A percentile compares a stretch with the other conserved stretches of the same genome.
These are phyloP conservation scores for Brettanomyces naardenensis DNA, from an alignment of 805 yeast species.

Conservation along the genomic window DNA sequence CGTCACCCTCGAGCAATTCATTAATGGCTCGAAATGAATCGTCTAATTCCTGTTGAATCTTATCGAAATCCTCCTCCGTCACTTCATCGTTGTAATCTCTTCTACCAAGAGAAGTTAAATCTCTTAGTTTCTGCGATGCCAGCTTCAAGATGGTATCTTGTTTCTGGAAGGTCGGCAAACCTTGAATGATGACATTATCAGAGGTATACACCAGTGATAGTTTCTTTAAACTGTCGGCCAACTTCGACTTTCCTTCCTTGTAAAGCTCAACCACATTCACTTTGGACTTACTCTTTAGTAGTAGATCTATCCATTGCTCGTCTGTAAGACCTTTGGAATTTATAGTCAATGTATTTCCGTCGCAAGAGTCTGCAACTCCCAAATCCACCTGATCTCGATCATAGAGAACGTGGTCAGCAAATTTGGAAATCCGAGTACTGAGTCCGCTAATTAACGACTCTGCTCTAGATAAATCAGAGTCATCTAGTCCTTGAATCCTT, in stretches of 20 bases:
- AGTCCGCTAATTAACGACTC: constrained; percentile 7
- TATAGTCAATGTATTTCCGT: not conserved
- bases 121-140: constrained; percentile 12
- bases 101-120: not conserved
- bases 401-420: constrained; percentile 21
- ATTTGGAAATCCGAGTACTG: constrained; percentile 2
- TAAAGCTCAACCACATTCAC: constrained; percentile 7
- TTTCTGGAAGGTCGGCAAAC: constrained; percentile 20
- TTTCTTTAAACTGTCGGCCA: constrained; percentile 10
- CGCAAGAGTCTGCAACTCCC: constrained; percentile 2
- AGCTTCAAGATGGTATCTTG: constrained; percentile 11
- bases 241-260: constrained; percentile 4
- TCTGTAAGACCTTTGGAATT: not conserved
- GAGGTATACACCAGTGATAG: constrained; percentile 8
- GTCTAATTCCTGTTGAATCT: constrained; percentile 20
- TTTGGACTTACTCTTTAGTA: constrained; percentile 1
- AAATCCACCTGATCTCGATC: not conserved
- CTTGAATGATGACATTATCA: constrained; percentile 24
- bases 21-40: constrained; percentile 25
- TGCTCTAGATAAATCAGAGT: constrained; percentile 7
- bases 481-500: constrained; percentile 15
- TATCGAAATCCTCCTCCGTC: constrained; percentile 16
- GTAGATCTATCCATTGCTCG: constrained; percentile 1
- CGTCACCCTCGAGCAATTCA: constrained; percentile 19
- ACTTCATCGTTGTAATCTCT: constrained; percentile 8